A percentile compares a stretch with the other conserved stretches of the same genome.
Evolutionary conservation across 805 yeast genomes (phyloP).

Genomic region (Saccharomycopsis schoenii): DNA sequence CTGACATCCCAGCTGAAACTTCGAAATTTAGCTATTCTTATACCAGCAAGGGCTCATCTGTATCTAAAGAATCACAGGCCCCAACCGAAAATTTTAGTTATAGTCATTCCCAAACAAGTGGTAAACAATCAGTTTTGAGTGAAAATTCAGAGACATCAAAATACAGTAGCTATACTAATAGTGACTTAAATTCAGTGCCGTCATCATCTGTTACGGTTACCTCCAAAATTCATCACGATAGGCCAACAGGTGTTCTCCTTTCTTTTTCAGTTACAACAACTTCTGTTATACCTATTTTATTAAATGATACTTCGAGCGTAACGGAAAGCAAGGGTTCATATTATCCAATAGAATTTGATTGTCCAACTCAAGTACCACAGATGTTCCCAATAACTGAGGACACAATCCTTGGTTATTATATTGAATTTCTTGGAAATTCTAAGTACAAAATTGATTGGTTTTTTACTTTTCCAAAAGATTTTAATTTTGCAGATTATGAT

Average conservation of each 20-base stretch:
- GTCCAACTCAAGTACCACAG: slow-evolving; percentile 6
- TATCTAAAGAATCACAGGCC: neutral
- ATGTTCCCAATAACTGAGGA: slow-evolving; percentile 7
- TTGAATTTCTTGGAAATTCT: neutral
- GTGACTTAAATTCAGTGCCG: neutral
- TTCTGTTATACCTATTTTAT: neutral
- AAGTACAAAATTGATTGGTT: slow-evolving; percentile 13
- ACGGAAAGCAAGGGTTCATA: neutral
- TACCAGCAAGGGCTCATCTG: neutral
- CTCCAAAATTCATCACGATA: neutral
- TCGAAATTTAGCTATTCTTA: neutral
- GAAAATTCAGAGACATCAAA: no score
- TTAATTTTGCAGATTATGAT: neutral
- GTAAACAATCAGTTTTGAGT: no score
- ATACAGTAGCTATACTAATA: no score
- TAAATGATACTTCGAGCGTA: neutral
- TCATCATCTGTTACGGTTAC: neutral
- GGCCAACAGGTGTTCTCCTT: neutral
- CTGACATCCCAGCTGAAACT: neutral
- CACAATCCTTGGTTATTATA: slow-evolving; percentile 12
- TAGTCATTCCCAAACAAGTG: neutral
- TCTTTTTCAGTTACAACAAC: neutral
- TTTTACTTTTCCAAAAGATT: slow-evolving; percentile 5
- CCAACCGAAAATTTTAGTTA: neutral
- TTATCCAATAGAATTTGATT: slow-evolving; percentile 8